Percentiles rank a stretch among this genome's conserved stretches.
Conservation (phyloP, 352 stramenopile species). For the Globisporangium acanthophoron region DNA sequence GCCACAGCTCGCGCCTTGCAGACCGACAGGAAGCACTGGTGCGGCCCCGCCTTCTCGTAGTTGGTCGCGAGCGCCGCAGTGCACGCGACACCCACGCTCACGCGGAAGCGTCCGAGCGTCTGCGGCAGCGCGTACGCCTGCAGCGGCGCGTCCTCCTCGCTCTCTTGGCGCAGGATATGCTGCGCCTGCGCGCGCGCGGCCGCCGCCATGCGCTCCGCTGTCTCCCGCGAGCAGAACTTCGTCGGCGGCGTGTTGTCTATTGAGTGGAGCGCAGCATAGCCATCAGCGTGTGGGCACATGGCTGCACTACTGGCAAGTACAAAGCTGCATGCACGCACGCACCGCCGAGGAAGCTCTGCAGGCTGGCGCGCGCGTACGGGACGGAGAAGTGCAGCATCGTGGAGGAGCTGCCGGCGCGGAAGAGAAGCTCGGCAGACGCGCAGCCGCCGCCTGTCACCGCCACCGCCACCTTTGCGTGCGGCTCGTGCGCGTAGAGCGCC, state of each 20-base stretch:
- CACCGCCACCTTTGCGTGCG: conserved; percentile 46
- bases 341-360: conserved; percentile 40
- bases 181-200: conserved; percentile 46
- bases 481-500: conserved; percentile 49
- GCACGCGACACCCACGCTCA: conserved; percentile 57
- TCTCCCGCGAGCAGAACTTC: conserved; percentile 56
- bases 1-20: conserved; percentile 19
- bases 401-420: conserved; percentile 53
- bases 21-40: conserved; percentile 70
- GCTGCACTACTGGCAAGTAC: too few species aligned
- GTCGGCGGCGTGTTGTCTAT: conserved; percentile 2
- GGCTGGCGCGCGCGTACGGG: conserved; percentile 57
- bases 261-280: not conserved
- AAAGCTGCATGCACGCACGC: not conserved
- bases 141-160: conserved; percentile 16
- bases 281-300: too few species aligned
- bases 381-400: conserved; percentile 68
- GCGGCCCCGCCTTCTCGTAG: conserved; percentile 48
- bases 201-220: conserved; percentile 53
- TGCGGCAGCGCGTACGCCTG: conserved; percentile 17
- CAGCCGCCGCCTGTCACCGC: conserved; percentile 53
- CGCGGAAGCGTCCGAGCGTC: conserved; percentile 28
- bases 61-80: conserved; percentile 64
- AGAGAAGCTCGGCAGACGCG: conserved; percentile 37
- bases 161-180: conserved; percentile 29